Conservation (phyloP, 2,329 filamentous ascomycete species). For the Stemphylium beticola region DNA sequence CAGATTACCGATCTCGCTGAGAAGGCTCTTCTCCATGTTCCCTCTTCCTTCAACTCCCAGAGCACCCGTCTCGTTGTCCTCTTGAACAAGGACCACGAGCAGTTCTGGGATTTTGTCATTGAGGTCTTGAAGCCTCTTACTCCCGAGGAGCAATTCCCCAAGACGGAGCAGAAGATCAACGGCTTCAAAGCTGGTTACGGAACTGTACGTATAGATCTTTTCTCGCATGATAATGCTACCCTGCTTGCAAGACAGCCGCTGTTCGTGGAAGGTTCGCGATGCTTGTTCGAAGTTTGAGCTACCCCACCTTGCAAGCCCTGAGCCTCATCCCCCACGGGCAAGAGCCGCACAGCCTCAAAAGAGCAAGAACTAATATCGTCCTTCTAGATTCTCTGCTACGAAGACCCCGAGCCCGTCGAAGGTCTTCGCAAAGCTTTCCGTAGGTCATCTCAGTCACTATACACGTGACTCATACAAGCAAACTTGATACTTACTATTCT, state of each 20-base stretch:
- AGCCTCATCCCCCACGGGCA: neutral
- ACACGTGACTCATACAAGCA: neutral
- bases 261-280: too few species aligned
- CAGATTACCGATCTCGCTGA: slow-evolving; percentile 68
- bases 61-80: slow-evolving; percentile 79
- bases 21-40: slow-evolving; percentile 69
- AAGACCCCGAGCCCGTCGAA: slow-evolving; percentile 73
- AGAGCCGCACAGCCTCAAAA: neutral
- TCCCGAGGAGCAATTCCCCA: slow-evolving; percentile 66
- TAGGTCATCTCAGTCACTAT: neutral
- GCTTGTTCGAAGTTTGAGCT: neutral
- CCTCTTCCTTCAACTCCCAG: slow-evolving; percentile 89
- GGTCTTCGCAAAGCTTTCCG: slow-evolving; percentile 70
- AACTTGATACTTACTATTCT: neutral
- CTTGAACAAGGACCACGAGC: slow-evolving; percentile 81
- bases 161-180: slow-evolving; percentile 58
- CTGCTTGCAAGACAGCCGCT: too few species aligned
- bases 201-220: slow-evolving; percentile 62
- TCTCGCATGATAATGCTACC: too few species aligned
- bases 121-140: slow-evolving; percentile 72
- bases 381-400: slow-evolving; percentile 78
- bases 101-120: slow-evolving; percentile 79
- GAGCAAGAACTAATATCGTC: slow-evolving; percentile 10
- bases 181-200: slow-evolving; percentile 76
- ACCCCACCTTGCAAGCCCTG: slow-evolving; percentile 22